Conservation (phyloP, 495 filamentous ascomycete genomes). For the Emericellopsis terricola region DNA sequence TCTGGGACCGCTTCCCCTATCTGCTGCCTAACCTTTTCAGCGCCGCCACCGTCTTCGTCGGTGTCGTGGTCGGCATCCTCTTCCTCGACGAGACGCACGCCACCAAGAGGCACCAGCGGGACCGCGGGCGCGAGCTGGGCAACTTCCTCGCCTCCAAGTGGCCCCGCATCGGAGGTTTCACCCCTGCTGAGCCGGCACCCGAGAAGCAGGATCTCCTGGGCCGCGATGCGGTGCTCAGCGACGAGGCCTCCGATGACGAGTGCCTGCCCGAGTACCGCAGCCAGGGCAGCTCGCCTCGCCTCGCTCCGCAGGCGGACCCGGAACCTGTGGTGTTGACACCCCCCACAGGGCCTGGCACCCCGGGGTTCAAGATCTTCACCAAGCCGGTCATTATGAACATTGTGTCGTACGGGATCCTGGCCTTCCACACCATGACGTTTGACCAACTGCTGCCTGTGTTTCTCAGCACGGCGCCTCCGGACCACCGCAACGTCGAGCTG, state of each 20-base stretch:
- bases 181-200: constrained; percentile 11
- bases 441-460: constrained; percentile 89
- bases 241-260: constrained; percentile 20
- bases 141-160: constrained; percentile 45
- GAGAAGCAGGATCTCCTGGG: constrained; percentile 35
- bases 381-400: constrained; percentile 69
- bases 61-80: constrained; percentile 65
- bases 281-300: constrained; percentile 28
- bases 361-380: constrained; percentile 38
- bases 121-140: constrained; percentile 61
- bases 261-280: constrained; percentile 46
- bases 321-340: neutral
- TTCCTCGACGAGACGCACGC: constrained; percentile 94
- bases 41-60: constrained; percentile 54
- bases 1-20: constrained; percentile 79
- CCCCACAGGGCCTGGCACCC: constrained; percentile 1
- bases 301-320: constrained; percentile 4
- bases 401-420: constrained; percentile 76
- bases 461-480: constrained; percentile 51
- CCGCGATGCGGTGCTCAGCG: constrained; percentile 6
- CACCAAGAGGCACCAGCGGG: constrained; percentile 57
- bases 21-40: constrained; percentile 89
- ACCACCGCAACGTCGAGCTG: constrained; percentile 25
- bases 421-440: constrained; percentile 84
- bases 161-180: constrained; percentile 8